phyloP scores from a whole-genome alignment of 805 yeast genomes.

The Myxozyma vanderwaltii region DNA sequence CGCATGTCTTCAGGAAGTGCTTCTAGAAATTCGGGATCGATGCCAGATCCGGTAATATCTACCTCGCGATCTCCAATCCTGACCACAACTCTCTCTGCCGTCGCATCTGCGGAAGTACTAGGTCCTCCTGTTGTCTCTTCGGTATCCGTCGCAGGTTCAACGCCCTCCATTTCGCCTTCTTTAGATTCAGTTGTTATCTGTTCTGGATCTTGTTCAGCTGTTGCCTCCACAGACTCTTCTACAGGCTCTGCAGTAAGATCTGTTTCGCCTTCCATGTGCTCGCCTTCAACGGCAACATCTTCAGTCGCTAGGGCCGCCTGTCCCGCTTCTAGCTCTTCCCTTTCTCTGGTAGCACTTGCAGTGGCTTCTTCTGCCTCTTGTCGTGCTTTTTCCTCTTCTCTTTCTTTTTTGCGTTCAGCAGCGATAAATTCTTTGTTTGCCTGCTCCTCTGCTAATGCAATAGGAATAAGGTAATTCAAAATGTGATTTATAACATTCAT shows the following conservation, averaged over 20 bases:
- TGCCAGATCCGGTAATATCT: constrained; percentile 85
- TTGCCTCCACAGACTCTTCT: constrained; percentile 35
- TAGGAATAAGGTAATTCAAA: constrained; percentile 34
- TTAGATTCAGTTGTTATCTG: not conserved
- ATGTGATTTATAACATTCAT: constrained; percentile 36
- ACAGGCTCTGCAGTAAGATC: constrained; percentile 13
- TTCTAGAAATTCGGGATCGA: constrained; percentile 85
- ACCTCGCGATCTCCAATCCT: constrained; percentile 75
- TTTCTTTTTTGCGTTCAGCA: constrained; percentile 35
- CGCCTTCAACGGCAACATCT: constrained; percentile 14
- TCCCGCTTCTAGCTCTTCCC: constrained; percentile 38
- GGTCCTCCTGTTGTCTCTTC: not conserved
- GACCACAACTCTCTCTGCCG: constrained; percentile 61
- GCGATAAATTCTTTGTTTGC: constrained; percentile 23
- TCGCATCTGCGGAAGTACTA: constrained; percentile 27
- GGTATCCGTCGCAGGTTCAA: constrained; percentile 3
- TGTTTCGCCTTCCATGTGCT: not conserved
- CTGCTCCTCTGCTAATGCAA: constrained; percentile 32
- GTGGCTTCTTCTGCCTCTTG: constrained; percentile 31
- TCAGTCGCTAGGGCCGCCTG: constrained; percentile 14
- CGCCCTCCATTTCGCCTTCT: constrained; percentile 19
- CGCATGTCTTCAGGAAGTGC: constrained; percentile 93
- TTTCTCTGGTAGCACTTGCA: constrained; percentile 36
- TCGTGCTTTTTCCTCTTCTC: constrained; percentile 46
- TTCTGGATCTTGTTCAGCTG: constrained; percentile 22